Conservation (phyloP, 805 yeast species). For the Wickerhamomyces bovis region DNA sequence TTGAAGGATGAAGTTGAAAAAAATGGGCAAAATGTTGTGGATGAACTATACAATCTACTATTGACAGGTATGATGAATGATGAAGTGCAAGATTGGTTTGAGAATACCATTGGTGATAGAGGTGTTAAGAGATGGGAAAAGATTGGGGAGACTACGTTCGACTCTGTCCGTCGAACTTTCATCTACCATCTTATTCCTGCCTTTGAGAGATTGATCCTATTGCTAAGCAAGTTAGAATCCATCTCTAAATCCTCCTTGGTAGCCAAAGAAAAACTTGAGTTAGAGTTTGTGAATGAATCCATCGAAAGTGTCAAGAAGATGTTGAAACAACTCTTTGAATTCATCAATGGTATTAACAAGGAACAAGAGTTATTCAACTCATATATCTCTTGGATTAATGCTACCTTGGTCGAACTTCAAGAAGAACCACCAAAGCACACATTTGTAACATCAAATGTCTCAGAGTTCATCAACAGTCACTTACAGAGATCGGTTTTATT, state of each 20-base stretch:
- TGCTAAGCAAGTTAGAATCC: slow-evolving; percentile 38
- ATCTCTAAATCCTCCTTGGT: slow-evolving; percentile 27
- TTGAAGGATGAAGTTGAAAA: slow-evolving; percentile 29
- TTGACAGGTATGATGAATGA: slow-evolving; percentile 50
- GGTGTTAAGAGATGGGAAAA: slow-evolving; percentile 52
- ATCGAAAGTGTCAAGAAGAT: slow-evolving; percentile 15
- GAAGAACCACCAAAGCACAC: slow-evolving; percentile 20
- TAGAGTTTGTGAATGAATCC: slow-evolving; percentile 8
- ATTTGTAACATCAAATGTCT: slow-evolving; percentile 21
- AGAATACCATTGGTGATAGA: slow-evolving; percentile 61
- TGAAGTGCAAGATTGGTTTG: slow-evolving; percentile 50
- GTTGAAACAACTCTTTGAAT: slow-evolving; percentile 28
- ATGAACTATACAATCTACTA: slow-evolving; percentile 40
- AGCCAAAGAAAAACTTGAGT: slow-evolving; percentile 1
- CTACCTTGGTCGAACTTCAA: slow-evolving; percentile 23
- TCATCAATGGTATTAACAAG: slow-evolving; percentile 36
- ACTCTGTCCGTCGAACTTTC: slow-evolving; percentile 39
- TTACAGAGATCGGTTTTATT: slow-evolving; percentile 18
- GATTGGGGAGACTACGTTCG: slow-evolving; percentile 45
- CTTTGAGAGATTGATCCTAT: slow-evolving; percentile 46
- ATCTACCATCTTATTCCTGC: slow-evolving; percentile 49
- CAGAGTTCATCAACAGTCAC: slow-evolving; percentile 21
- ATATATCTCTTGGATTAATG: slow-evolving; percentile 37
- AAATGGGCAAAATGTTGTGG: slow-evolving; percentile 26
- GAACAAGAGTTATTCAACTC: slow-evolving; percentile 41